Base-by-base conservation (phyloP, 139 green algal species). In the Volvox reticuliferus region DNA sequence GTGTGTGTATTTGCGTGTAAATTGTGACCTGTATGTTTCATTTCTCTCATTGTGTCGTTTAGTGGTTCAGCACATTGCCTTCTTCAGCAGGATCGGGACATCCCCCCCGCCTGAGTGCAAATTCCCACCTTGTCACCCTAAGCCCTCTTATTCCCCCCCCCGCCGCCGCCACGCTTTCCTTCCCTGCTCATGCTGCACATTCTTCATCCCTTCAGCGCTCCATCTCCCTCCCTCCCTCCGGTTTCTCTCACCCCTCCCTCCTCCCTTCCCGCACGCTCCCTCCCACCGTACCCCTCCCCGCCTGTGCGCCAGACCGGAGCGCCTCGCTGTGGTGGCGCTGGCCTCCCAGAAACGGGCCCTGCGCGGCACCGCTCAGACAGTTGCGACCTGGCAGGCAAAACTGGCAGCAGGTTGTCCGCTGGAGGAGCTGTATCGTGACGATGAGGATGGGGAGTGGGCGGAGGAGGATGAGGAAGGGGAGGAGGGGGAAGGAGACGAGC, bases 311-410 rank as follows among this genome's bases (percentile, higher is more conserved):
- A 91, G 78, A 18, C 79, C 86, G 2, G 68, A 89, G 79, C 79
- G 68, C 16, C 63, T 84, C 62, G 69, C 91, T 19, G 35, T 93
- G 62, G 26, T 44, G n/a, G 91, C 88, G 13, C 71, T 94, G 78
- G 71, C 86, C 3, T 83, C 67, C 18, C 90, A 94, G 83, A 94
- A 94, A 82, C 63, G 28, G 2, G 87, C 90, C 16, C 84, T 94
- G 82, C 2, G 21, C 9, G 91, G 92, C 3, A 88, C 35, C 33
- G 26, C 21, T 6, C 37, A 36, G 26, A 87, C 55, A 9, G 87
- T 94, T 17, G 55, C 82, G 2, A 26, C 0, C 0, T 94, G 92
- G 92, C 76, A 37, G 77, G 44, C 63, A 50, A 89, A 44, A 76
- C 63, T 94, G 67, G 78, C 61, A 55, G 69, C 26, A 0, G 80